phyloP scores from a whole-genome alignment of 257 asterid species.

The Verbena officinalis region DNA sequence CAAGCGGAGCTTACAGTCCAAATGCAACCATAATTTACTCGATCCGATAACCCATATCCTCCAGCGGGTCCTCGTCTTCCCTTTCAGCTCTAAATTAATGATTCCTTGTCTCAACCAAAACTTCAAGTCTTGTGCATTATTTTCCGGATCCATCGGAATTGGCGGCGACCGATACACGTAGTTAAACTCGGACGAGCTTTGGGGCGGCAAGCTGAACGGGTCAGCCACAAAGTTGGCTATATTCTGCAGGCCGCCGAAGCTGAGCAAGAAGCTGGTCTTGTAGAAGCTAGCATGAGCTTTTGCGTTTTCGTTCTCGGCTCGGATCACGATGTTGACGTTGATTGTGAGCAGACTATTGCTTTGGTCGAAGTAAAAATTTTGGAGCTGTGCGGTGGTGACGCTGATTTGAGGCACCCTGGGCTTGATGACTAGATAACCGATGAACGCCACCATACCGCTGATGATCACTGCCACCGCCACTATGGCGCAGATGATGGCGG shows the following conservation, averaged over 20 bases:
- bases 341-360: conserved; percentile 41
- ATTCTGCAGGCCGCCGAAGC: conserved; percentile 42
- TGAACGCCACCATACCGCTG: conserved; percentile 44
- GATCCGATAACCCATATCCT: conserved; percentile 55
- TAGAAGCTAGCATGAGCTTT: conserved; percentile 51
- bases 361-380: conserved; percentile 45
- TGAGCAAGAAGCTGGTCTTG: conserved; percentile 39
- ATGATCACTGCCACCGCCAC: conserved; percentile 50
- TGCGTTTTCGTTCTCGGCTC: conserved; percentile 45
- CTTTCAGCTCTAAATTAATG: conserved; percentile 45
- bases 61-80: conserved; percentile 57
- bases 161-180: conserved; percentile 46
- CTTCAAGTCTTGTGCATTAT: conserved; percentile 37
- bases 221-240: conserved; percentile 42
- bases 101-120: conserved; percentile 25
- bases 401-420: conserved; percentile 57
- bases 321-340: conserved; percentile 38
- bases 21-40: conserved; percentile 49
- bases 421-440: conserved; percentile 47
- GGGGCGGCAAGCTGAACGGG: conserved; percentile 39
- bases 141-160: conserved; percentile 47
- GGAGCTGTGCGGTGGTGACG: conserved; percentile 47
- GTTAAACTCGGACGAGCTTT: conserved; percentile 37
- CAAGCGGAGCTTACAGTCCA: conserved; percentile 49
- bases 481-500: conserved; percentile 48